Evolutionary conservation across 139 green algal species (phyloP), one percentile per base, ranked within the genome.

Genomic region (Deuterostichococcus epilithicus): DNA sequence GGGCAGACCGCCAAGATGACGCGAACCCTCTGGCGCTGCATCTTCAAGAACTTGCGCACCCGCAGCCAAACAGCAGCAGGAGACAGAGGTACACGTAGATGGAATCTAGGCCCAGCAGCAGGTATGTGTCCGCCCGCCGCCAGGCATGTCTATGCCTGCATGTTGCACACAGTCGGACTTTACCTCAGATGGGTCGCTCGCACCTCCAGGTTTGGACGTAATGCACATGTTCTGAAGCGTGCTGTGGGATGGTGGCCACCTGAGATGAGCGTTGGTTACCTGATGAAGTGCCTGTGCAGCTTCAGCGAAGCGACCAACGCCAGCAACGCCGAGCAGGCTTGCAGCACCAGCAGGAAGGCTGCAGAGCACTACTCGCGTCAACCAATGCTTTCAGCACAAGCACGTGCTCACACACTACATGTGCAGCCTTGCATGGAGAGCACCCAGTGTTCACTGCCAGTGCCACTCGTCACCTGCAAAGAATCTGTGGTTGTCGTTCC

Each of bases 401-500:
- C n/a, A n/a, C n/a, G n/a, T n/a, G n/a, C n/a, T n/a, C n/a, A n/a
- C n/a, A n/a, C n/a, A n/a, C n/a, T n/a, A n/a, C n/a, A n/a, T n/a
- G n/a, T n/a, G n/a, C n/a, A n/a, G n/a, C n/a, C n/a, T n/a, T n/a
- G n/a, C n/a, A n/a, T n/a, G n/a, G n/a, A n/a, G n/a, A n/a, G n/a
- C n/a, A n/a, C n/a, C n/a, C n/a, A n/a, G n/a, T n/a, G n/a, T n/a
- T n/a, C n/a, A n/a, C n/a, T n/a, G n/a, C n/a, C n/a, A n/a, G 42
- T 52, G 42, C 13, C 42, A 92, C 89, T 1, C 42, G 18, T 23
- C 52, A 63, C 52, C 73, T 0, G 86, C 82, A 86, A 94, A 94
- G 76, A 91, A 96, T 30, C 90, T 76, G 78, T 95, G 89, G 81
- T 94, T 96, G 58, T 82, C 76, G 3, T 59, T 36, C 0, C 82